Conservation (phyloP, 1,284 basidiomycete species). For the Apiotrichum brassicae region DNA sequence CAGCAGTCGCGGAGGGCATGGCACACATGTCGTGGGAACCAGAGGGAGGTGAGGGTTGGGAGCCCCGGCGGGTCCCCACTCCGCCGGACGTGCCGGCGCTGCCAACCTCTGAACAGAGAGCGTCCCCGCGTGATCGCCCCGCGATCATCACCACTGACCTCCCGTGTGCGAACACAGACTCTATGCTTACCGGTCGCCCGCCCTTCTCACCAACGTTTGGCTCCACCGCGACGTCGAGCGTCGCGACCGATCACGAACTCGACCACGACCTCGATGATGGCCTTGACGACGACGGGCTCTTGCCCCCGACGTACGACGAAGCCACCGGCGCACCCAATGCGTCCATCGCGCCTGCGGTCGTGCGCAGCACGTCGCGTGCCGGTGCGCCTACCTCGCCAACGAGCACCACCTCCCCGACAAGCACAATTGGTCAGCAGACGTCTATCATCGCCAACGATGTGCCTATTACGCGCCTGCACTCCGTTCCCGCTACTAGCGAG, state of each 20-base stretch:
- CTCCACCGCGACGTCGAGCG: background rate
- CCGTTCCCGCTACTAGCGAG: background rate
- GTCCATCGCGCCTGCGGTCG: background rate
- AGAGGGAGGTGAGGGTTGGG: too few relatives aligned
- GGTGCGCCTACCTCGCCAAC: background rate
- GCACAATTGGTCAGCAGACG: background rate
- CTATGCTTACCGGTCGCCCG: background rate
- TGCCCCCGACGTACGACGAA: background rate
- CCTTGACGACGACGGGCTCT: background rate
- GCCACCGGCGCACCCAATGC: background rate
- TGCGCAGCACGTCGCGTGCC: background rate
- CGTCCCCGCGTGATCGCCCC: background rate
- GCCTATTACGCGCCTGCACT: background rate
- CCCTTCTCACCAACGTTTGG: background rate
- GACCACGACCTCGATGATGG: background rate
- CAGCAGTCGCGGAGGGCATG: background rate
- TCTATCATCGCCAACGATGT: background rate
- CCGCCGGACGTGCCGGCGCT: background rate
- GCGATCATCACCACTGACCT: background rate
- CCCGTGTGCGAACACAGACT: background rate
- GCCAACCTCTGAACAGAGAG: background rate
- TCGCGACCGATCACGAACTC: background rate
- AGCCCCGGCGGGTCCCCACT: background rate
- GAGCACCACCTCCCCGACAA: background rate
- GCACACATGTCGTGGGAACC: too few relatives aligned